A percentile compares a stretch with the other conserved stretches of the same genome.
phyloP scores from a whole-genome alignment of 1,284 basidiomycete genomes.

The Irpex sp. region DNA sequence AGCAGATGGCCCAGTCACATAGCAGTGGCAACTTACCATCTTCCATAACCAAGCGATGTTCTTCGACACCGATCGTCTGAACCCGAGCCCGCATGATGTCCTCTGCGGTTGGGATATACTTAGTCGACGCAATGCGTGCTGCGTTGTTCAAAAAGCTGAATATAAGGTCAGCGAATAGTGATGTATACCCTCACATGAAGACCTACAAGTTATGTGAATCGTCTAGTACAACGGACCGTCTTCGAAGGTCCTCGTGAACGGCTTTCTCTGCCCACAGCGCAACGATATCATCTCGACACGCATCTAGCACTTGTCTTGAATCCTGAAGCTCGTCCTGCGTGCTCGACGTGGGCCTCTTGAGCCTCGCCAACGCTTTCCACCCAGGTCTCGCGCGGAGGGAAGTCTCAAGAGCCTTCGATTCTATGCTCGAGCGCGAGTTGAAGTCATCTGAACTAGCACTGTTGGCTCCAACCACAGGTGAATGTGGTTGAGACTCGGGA shows the following conservation, averaged over 20 bases:
- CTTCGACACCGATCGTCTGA: slow-evolving; percentile 62
- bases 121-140: slow-evolving; percentile 42
- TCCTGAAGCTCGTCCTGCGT: slow-evolving; percentile 35
- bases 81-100: slow-evolving; percentile 64
- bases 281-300: slow-evolving; percentile 52
- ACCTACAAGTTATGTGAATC: slow-evolving; percentile 62
- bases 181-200: background rate
- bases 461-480: background rate
- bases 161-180: background rate
- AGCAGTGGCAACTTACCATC: slow-evolving; percentile 26
- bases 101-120: slow-evolving; percentile 54
- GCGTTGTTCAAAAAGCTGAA: slow-evolving; percentile 58
- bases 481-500: slow-evolving; percentile 10
- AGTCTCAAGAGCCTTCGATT: slow-evolving; percentile 31
- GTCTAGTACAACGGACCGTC: slow-evolving; percentile 42
- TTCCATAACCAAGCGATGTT: slow-evolving; percentile 55
- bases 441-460: background rate
- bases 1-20: background rate
- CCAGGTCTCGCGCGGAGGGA: slow-evolving; percentile 43
- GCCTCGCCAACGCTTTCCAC: slow-evolving; percentile 39
- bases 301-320: slow-evolving; percentile 45
- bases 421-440: background rate
- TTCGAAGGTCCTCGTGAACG: slow-evolving; percentile 37
- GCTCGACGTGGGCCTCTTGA: slow-evolving; percentile 5
- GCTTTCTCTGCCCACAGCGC: slow-evolving; percentile 44